These are phyloP conservation scores for Calvatia gigantea DNA, from an alignment of 768 basidiomycete species.

Conservation along the genomic window DNA sequence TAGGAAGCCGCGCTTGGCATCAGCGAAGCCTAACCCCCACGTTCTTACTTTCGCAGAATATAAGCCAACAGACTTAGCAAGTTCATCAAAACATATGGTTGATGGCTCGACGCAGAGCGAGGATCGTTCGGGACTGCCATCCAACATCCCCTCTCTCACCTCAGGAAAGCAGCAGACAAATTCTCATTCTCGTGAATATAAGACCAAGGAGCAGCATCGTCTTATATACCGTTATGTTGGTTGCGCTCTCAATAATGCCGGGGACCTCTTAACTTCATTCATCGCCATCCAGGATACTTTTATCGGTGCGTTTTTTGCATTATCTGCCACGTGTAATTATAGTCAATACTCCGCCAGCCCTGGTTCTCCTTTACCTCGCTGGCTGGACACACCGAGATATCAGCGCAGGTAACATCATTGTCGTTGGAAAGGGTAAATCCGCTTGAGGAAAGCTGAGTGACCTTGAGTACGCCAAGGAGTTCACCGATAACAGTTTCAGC, in stretches of 20 bases:
- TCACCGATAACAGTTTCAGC: background rate
- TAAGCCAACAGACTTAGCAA: background rate
- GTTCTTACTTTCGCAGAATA: background rate
- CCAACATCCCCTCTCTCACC: background rate
- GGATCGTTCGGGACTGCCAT: background rate
- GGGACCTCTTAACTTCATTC: slow-evolving; percentile 15
- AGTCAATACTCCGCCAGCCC: background rate
- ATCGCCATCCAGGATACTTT: background rate
- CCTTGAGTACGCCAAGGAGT: slow-evolving; percentile 9
- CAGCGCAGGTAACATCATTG: slow-evolving; percentile 6
- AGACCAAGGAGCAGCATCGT: background rate
- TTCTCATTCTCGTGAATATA: background rate
- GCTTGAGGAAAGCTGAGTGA: background rate
- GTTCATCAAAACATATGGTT: background rate
- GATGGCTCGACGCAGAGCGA: background rate
- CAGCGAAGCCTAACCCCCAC: background rate
- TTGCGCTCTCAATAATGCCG: slow-evolving; percentile 22
- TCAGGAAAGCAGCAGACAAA: background rate
- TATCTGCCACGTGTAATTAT: background rate
- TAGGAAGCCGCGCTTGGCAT: too few relatives aligned
- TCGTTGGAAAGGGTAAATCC: background rate
- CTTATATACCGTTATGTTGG: background rate
- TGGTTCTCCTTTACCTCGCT: slow-evolving; percentile 9
- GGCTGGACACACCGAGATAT: slow-evolving; percentile 11
- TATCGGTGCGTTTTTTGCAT: background rate